Evolutionary conservation across 495 filamentous ascomycete genomes (phyloP), one percentile per base, ranked within the genome.

Genomic region (Lophiostoma macrostomum): DNA sequence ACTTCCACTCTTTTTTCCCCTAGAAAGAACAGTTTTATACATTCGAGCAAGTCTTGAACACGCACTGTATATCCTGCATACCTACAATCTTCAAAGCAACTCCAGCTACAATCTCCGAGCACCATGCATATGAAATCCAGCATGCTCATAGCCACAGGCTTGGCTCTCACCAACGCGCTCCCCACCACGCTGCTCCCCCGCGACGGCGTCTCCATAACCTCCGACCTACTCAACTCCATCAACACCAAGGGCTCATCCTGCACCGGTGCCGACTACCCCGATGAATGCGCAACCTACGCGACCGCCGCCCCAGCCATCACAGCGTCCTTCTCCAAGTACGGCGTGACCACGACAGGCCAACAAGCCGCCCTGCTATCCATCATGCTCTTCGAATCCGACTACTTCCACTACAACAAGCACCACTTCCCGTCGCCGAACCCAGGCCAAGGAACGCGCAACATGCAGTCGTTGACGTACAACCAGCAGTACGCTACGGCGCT

Each of bases 391-490:
- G 90, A 95, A 67, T 80, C 75, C 18, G 79, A 46, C 29, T 76
- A 86, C 63, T 68, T 71, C 58, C 50, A 66, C 30, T 69, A 66
- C 65, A 53, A 62, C 52, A 58, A 43, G 22, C 64, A 67, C 47
- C 58, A 66, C 48, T 60, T 30, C 45, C 87, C 5, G 76, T 8
- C 20, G 81, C 3, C 28, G n/a, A 67, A 47, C 29, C 76, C 56
- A 0, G 90, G 88, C 0, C 86, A 95, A 65, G 90, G 90, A 16
- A 94, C 88, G 0, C 77, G 83, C 19, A 89, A 89, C 66, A 90
- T 93, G 88, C 84, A 88, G 74, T 75, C 71, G 48, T 69, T 75
- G 13, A 46, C 67, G 7, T 86, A 66, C 71, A 83, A 87, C 69
- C 53, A 74, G 5, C 35, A 76, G 65, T 94, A 90, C 65, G 87